These are phyloP conservation scores for Phaeotremella skinneri DNA, from an alignment of 768 basidiomycete species.

Conservation along the genomic window DNA sequence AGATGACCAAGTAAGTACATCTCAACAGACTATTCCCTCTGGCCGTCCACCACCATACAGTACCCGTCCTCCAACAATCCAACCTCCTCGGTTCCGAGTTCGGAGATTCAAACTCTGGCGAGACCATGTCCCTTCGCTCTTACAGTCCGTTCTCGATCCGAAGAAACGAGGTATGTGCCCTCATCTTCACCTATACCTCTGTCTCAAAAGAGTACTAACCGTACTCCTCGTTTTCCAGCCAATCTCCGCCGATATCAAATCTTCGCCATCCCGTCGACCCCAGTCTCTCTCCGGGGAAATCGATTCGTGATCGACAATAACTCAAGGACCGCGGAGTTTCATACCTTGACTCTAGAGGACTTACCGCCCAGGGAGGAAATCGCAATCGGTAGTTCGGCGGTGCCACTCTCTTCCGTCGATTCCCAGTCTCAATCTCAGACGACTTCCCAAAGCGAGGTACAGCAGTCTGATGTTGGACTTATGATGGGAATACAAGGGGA, in stretches of 20 bases:
- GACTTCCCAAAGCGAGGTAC: not conserved
- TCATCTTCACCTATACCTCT: not conserved
- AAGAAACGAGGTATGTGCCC: constrained; percentile 18
- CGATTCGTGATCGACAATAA: not conserved
- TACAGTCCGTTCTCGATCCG: constrained; percentile 21
- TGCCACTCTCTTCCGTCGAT: constrained; percentile 1
- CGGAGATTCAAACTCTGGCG: constrained; percentile 30
- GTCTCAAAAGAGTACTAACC: not conserved
- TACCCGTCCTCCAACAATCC: not conserved
- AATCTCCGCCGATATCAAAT: constrained; percentile 25
- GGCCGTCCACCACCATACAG: not conserved
- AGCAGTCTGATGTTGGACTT: not conserved
- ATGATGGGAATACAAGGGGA: not conserved
- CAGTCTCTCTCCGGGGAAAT: not conserved
- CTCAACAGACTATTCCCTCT: not conserved
- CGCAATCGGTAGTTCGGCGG: not conserved
- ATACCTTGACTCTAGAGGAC: constrained; percentile 6
- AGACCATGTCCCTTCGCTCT: constrained; percentile 16
- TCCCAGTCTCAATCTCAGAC: not conserved
- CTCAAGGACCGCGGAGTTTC: not conserved
- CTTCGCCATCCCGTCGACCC: constrained; percentile 20
- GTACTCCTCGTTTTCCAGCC: constrained; percentile 3
- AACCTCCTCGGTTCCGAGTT: constrained; percentile 11
- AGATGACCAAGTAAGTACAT: constrained; percentile 11
- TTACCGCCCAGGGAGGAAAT: not conserved